Evolutionary conservation across 2,329 filamentous ascomycete genomes (phyloP), one percentile per base, ranked within the genome.

Genomic region (Colletotrichum coccodes): DNA sequence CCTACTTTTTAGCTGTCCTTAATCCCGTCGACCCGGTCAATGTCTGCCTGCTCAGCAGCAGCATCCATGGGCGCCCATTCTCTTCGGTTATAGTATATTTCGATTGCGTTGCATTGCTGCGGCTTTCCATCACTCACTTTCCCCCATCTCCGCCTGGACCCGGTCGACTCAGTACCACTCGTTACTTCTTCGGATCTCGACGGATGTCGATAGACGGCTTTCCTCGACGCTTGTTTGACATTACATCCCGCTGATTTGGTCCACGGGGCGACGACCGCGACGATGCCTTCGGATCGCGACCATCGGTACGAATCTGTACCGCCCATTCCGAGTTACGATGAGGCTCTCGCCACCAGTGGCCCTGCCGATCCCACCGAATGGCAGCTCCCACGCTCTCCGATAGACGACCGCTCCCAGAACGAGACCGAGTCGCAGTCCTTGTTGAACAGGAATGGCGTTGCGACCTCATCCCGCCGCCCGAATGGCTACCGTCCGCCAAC

Each of bases 351-450:
- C 47, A 76, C 74, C 56, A 71, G 76, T 61, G 81, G 79, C 60
- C 77, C 72, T n/a, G 76, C 77, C 68, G 73, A 77, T 44, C 64
- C 68, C 4, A 72, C 75, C 56, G 73, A 75, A 53, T 79, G 78
- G 78, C 70, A 74, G 30, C 70, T 73, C 40, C 71, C 73, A 53
- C 74, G 74, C 58, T 79, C 78, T 32, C 75, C 77, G 32, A 71
- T 74, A 75, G 85, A 88, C 75, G 85, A 89, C 75, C 88, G 91
- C 79, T 85, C 88, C 76, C 89, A 89, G 77, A 87, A 90, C 79
- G 90, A 94, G 76, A 88, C 89, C 62, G 94, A 97, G 80, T 88
- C 92, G 79, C 91, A 94, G 80, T 92, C 91, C 6, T 88, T 97
- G 30, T 86, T 97, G 46, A 85, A 86, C 64, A 50, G 63, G 28